Evolutionary conservation across 1,284 basidiomycete genomes (phyloP), one percentile per base, ranked within the genome.

Genomic region (Microbotryum lychnidis-dioicae): DNA sequence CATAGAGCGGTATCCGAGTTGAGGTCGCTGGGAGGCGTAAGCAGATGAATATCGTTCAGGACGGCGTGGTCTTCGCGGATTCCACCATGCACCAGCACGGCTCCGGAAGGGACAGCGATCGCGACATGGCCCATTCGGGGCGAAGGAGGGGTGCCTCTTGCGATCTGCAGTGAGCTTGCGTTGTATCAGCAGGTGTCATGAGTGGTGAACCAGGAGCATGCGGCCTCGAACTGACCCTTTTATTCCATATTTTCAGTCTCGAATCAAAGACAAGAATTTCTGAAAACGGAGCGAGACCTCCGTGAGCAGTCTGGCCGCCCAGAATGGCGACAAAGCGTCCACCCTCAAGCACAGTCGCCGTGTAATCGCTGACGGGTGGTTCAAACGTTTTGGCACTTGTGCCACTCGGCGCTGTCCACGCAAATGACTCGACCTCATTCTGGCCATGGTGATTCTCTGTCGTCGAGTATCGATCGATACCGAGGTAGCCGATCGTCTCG

Each of bases 21-120:
- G 48, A 53, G 37, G 54, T 56, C 54, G 54, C n/a, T 6, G 21
- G 54, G 31, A 37, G 64, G 60, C 7, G 54, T 67, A 29, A 76
- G 69, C 23, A 73, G 56, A 57, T 68, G 68, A 8, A 73, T 60
- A 50, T 73, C 71, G 23, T 66, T 62, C 16, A 72, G 64, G 4
- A 70, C 65, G 4, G 48, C n/a, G n/a, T 64, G 65, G 16, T 68
- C 46, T 12, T 49, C 20, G n/a, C 58, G 60, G 57, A 70, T 46
- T 0, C 75, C 75, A 46, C 75, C 75, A 62, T 74, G 71, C 16
- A 76, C 37, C 45, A 75, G 60, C 50, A 76, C 61, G 16, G 66
- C 66, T 29, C 72, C 70, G 12, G 74, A 72, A 3, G 61, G 12
- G 8, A 72, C 70, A 29, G 60, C 56, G 46, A 70, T 58, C 3